These are phyloP conservation scores for Cryphonectria radicalis DNA, from an alignment of 2,329 filamentous ascomycete species.

Conservation along the genomic window DNA sequence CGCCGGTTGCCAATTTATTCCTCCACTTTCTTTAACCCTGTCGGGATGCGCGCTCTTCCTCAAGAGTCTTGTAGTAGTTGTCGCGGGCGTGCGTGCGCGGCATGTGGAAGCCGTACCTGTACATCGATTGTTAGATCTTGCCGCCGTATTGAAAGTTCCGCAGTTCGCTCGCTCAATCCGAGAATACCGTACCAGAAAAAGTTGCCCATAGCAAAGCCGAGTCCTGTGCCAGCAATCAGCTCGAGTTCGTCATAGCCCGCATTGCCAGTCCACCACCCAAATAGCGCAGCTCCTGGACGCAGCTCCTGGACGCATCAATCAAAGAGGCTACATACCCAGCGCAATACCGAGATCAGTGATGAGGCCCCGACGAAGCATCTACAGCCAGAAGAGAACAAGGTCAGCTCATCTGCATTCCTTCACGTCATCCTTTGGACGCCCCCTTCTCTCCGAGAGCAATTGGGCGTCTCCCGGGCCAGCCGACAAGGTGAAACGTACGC, in stretches of 20 bases:
- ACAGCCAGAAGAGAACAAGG: constrained; percentile 31
- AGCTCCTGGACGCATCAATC: not conserved
- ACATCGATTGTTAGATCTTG: constrained; percentile 1
- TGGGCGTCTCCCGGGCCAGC: not conserved
- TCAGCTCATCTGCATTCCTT: constrained; percentile 38
- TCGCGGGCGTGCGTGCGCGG: constrained; percentile 63
- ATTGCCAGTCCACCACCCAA: not conserved
- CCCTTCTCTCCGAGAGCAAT: constrained; percentile 12
- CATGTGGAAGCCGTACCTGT: constrained; percentile 66
- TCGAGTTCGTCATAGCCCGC: constrained; percentile 12
- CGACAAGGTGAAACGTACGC: constrained; percentile 51
- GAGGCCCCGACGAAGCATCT: constrained; percentile 66
- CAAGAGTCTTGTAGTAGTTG: constrained; percentile 61
- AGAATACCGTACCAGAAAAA: constrained; percentile 57
- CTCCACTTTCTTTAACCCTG: constrained; percentile 14
- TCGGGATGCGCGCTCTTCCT: constrained; percentile 56
- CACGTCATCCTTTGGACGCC: constrained; percentile 8
- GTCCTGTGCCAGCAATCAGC: constrained; percentile 49
- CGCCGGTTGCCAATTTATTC: not conserved
- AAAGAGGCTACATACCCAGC: constrained; percentile 52
- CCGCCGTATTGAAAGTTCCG: not conserved
- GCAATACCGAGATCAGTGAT: constrained; percentile 60
- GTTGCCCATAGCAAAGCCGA: constrained; percentile 59
- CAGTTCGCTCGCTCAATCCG: not conserved
- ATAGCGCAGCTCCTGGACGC: not conserved